These are phyloP conservation scores for Trichoderma semiorbis DNA, from an alignment of 2,329 filamentous ascomycete species.

Conservation along the genomic window DNA sequence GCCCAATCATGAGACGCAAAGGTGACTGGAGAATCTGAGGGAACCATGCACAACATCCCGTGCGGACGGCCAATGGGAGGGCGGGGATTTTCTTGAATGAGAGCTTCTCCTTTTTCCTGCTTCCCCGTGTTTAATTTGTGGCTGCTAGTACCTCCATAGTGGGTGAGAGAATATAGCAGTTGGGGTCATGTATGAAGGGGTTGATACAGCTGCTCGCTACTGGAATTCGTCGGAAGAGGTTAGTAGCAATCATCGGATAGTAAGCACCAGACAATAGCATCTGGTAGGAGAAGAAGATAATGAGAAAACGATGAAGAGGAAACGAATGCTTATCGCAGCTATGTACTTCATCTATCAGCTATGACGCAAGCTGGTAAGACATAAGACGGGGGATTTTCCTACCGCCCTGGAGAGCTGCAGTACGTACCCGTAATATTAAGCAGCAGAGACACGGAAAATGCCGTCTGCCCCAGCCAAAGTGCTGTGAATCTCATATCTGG, in stretches of 20 bases:
- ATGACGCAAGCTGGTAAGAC: neutral
- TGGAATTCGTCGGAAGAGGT: neutral
- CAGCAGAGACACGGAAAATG: neutral
- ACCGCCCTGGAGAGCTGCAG: neutral
- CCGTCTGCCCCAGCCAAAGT: neutral
- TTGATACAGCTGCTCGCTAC: neutral
- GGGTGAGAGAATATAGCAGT: neutral
- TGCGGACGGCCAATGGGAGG: neutral
- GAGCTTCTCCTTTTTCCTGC: neutral
- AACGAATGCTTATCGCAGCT: neutral
- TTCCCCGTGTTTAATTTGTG: neutral
- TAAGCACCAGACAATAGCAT: neutral
- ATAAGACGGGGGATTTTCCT: neutral
- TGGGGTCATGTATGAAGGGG: neutral
- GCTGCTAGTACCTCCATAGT: neutral
- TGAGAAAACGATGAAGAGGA: neutral
- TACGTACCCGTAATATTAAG: neutral
- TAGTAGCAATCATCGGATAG: no score
- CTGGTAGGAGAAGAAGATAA: neutral
- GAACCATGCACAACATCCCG: slow-evolving; percentile 1
- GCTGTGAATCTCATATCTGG: neutral
- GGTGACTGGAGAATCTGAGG: neutral
- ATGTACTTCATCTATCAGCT: neutral
- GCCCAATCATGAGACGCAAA: neutral
- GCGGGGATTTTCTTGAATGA: neutral